A percentile compares a stretch with the other conserved stretches of the same genome.
These are phyloP conservation scores for Paecilomyces fulvus DNA, from an alignment of 2,329 filamentous ascomycete genomes.

Conservation along the genomic window DNA sequence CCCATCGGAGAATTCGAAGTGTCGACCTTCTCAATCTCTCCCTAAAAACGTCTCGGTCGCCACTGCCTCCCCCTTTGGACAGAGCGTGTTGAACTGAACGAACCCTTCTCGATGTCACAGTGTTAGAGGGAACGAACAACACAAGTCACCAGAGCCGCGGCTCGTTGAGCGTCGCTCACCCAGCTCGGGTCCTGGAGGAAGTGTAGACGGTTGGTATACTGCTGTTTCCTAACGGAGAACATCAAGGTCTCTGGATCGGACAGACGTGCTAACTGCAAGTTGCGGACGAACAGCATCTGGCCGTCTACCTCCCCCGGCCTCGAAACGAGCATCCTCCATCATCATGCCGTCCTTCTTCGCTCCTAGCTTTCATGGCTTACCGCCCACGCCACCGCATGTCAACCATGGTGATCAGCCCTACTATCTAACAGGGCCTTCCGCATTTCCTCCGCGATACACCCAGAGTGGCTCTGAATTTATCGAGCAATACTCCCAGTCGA, in stretches of 20 bases:
- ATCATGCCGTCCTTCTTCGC: conserved; percentile 37
- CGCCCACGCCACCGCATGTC: conserved; percentile 35
- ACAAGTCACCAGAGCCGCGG: conserved; percentile 26
- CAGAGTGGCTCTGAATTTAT: conserved; percentile 38
- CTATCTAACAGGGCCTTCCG: conserved; percentile 30
- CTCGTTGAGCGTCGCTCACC: conserved; percentile 33
- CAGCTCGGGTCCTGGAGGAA: conserved; percentile 29
- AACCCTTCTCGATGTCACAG: conserved; percentile 29
- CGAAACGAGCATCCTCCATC: conserved; percentile 19
- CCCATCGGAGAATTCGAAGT: not conserved
- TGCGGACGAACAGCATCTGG: conserved; percentile 10
- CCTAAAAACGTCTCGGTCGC: conserved; percentile 5
- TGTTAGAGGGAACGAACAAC: conserved; percentile 27
- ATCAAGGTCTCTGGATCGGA: not conserved
- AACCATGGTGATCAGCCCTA: conserved; percentile 28
- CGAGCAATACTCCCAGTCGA: conserved; percentile 38
- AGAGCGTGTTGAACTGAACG: conserved; percentile 11
- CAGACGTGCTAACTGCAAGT: not conserved
- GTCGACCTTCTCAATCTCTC: not conserved
- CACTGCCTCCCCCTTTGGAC: conserved; percentile 6
- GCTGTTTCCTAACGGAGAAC: not conserved
- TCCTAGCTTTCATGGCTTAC: conserved; percentile 32
- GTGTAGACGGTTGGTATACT: conserved; percentile 34
- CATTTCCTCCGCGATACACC: conserved; percentile 34
- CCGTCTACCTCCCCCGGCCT: conserved; percentile 30